Conservation (phyloP, 345 rosid genomes). For the Mercurialis annua region DNA sequence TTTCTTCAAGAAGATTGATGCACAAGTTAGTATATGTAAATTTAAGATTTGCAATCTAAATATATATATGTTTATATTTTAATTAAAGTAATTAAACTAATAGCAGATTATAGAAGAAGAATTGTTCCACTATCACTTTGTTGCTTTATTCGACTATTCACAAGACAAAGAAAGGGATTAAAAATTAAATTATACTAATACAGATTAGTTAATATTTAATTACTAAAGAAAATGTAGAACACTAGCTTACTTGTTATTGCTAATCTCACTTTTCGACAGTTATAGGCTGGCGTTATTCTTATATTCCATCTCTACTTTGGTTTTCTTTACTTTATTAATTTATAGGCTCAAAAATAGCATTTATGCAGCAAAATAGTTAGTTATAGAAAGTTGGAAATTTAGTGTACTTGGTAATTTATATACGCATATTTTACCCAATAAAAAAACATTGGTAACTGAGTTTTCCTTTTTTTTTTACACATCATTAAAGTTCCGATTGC, state of each 20-base stretch:
- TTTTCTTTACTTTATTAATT: background rate
- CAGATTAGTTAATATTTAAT: background rate
- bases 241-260: background rate
- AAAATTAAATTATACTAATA: background rate
- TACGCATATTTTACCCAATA: too few relatives aligned
- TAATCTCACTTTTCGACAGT: slow-evolving; percentile 12
- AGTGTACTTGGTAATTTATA: too few relatives aligned
- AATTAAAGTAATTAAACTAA: background rate
- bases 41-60: background rate
- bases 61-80: background rate
- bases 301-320: background rate
- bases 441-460: too few relatives aligned
- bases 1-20: background rate
- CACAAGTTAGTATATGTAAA: background rate
- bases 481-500: too few relatives aligned
- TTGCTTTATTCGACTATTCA: background rate
- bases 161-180: background rate
- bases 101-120: background rate
- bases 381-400: too few relatives aligned
- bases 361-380: too few relatives aligned
- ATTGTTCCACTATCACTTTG: background rate
- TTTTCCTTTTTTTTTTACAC: too few relatives aligned
- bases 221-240: background rate
- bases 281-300: slow-evolving; percentile 7
- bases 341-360: background rate